Evolutionary conservation across 2,329 filamentous ascomycete genomes (phyloP).

Genomic region (Penicillium frequentans): DNA sequence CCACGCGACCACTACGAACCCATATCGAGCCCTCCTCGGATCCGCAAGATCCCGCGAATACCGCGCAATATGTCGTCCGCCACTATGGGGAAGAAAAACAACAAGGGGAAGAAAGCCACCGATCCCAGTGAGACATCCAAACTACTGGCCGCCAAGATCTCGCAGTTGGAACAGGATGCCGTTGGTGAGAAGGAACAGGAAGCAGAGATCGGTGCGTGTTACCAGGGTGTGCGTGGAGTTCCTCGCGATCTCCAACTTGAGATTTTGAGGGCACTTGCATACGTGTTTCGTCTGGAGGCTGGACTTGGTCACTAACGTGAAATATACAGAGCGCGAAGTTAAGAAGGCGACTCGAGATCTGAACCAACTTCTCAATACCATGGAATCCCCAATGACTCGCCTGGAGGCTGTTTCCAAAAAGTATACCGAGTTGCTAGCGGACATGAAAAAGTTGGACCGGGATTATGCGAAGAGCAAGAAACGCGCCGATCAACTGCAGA

Average conservation of each 20-base stretch:
- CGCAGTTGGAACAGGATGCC: constrained; percentile 89
- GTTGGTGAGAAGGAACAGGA: constrained; percentile 95
- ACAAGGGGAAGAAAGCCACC: constrained; percentile 78
- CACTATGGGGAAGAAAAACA: constrained; percentile 67
- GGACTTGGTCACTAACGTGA: constrained; percentile 23
- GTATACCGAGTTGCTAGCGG: constrained; percentile 85
- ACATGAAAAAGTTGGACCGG: constrained; percentile 93
- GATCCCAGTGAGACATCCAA: constrained; percentile 90
- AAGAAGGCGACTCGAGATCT: constrained; percentile 92
- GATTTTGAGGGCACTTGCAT: background rate
- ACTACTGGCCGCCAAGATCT: constrained; percentile 88
- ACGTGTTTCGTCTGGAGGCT: constrained; percentile 15
- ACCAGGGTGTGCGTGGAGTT: background rate
- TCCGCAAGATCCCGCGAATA: background rate
- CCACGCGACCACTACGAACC: constrained; percentile 41
- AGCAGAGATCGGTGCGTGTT: constrained; percentile 80
- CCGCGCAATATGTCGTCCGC: constrained; percentile 46
- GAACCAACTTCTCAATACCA: constrained; percentile 76
- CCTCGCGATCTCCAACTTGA: background rate
- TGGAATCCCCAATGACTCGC: constrained; percentile 88
- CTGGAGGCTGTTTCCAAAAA: constrained; percentile 88
- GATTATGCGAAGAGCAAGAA: constrained; percentile 97
- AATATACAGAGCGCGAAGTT: constrained; percentile 76
- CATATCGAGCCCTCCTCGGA: constrained; percentile 30
- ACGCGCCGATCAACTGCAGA: constrained; percentile 88